phyloP scores from a whole-genome alignment of 176 grass and related monocot genomes.

The Areca catechu region DNA sequence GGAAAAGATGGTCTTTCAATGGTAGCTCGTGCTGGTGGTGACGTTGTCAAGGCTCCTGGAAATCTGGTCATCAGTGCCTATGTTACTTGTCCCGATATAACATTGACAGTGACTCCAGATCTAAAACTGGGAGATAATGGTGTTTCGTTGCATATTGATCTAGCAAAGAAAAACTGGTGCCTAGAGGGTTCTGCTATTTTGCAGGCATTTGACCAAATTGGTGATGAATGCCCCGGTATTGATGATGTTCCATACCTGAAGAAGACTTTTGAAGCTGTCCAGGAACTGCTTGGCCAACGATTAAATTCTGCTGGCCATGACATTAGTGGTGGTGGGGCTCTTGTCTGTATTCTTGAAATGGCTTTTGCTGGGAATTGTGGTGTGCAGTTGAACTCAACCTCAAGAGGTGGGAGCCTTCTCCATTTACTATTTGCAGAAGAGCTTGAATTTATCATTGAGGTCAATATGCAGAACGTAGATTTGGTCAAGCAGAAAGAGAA shows the following conservation, averaged over 20 bases:
- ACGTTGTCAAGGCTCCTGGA: constrained; percentile 85
- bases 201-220: constrained; percentile 91
- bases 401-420: constrained; percentile 36
- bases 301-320: constrained; percentile 86
- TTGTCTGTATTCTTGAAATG: constrained; percentile 84
- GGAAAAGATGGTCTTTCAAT: constrained; percentile 97
- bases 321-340: constrained; percentile 76
- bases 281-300: constrained; percentile 49
- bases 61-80: constrained; percentile 91
- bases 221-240: constrained; percentile 72
- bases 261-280: constrained; percentile 61
- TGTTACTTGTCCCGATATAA: constrained; percentile 89
- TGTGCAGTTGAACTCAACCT: constrained; percentile 50
- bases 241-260: constrained; percentile 76
- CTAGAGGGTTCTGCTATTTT: constrained; percentile 78
- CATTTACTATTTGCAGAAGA: constrained; percentile 79
- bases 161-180: constrained; percentile 48
- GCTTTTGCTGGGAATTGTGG: constrained; percentile 89
- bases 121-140: constrained; percentile 68
- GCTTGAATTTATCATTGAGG: constrained; percentile 73
- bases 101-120: constrained; percentile 82
- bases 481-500: constrained; percentile 49
- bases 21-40: constrained; percentile 64
- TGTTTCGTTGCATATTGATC: constrained; percentile 76
- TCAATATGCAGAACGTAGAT: constrained; percentile 28